Evolutionary conservation across 805 yeast species (phyloP).

Genomic region (Zygosaccharomyces gambellarensis): DNA sequence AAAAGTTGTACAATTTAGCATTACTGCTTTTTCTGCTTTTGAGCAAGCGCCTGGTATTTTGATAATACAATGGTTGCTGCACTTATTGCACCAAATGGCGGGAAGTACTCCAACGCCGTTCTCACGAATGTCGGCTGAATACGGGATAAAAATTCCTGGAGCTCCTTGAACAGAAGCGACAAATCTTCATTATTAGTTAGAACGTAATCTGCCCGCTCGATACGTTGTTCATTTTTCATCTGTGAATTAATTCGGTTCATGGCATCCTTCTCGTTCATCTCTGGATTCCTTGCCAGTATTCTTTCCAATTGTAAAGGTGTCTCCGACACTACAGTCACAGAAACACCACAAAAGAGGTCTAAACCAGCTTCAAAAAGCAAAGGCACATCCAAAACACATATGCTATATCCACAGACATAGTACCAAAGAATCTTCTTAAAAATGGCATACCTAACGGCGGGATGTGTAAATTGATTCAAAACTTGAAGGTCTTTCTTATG

Average conservation of each 20-base stretch:
- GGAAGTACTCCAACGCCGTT: slow-evolving; percentile 36
- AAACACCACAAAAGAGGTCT: slow-evolving; percentile 63
- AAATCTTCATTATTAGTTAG: slow-evolving; percentile 55
- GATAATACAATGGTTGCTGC: slow-evolving; percentile 29
- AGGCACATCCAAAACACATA: slow-evolving; percentile 87
- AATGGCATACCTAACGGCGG: slow-evolving; percentile 69
- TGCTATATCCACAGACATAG: slow-evolving; percentile 52
- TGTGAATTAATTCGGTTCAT: slow-evolving; percentile 69
- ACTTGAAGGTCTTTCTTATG: slow-evolving; percentile 51
- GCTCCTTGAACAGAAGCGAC: slow-evolving; percentile 40
- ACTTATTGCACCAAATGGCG: slow-evolving; percentile 39
- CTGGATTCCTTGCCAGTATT: slow-evolving; percentile 61
- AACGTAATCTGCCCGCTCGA: slow-evolving; percentile 56
- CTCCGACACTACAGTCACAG: slow-evolving; percentile 63
- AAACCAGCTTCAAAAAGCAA: slow-evolving; percentile 76
- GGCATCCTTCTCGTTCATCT: slow-evolving; percentile 62
- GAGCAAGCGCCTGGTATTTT: slow-evolving; percentile 14
- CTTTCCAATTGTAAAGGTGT: slow-evolving; percentile 57
- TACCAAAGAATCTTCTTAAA: slow-evolving; percentile 48
- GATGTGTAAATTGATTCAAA: slow-evolving; percentile 79
- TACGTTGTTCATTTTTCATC: slow-evolving; percentile 58
- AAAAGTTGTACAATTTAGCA: slow-evolving; percentile 7
- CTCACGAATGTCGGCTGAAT: slow-evolving; percentile 38
- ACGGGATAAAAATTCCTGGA: slow-evolving; percentile 39
- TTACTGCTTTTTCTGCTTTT: slow-evolving; percentile 9